Base-by-base conservation (phyloP, 306 rosid genomes). In the Elaeagnus macrophylla region DNA sequence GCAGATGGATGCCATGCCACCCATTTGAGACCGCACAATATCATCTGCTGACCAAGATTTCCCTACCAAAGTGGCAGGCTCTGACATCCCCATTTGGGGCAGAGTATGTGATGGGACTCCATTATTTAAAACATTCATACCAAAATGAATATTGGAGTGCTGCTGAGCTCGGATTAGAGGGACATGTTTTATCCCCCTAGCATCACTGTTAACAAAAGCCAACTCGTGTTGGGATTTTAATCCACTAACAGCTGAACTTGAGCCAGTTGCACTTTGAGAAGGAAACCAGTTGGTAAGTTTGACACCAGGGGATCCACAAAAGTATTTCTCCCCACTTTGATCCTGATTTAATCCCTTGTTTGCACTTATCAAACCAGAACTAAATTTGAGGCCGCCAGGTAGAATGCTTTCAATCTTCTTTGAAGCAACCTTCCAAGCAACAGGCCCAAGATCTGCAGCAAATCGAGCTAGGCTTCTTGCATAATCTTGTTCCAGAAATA, bases 401-500 rank as follows among this genome's bases (percentile, higher is more conserved):
- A 83, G 75, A 68, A 81, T 80, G 66, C 79, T 67, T 45, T 54
- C 75, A 53, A 84, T 86, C 74, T 81, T 82, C 77, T 65, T 77
- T 3, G 80, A 78, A 69, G 86, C 97, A 80, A 84, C 64, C 71
- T 84, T 80, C 95, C 96, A 76, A 63, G 68, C 96, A 74, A 65
- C 70, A 10, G 97, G 95, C 55, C 96, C 97, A 60, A 84, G 95
- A 73, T 71, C 87, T 12, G 88, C 77, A 25, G 85, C 86, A 80
- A 91, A 91, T 59, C 64, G 76, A 64, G 95, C 84, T 47, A 90
- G 66, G 70, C 97, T 86, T 77, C 86, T 80, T 6, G 88, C 83
- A 72, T 84, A 90, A 72, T 91, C 77, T 63, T 79, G 88, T 66
- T 82, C 84, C 50, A 64, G 65, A 39, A 71, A 72, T 37, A 85